A percentile compares a stretch with the other conserved stretches of the same genome.
These are phyloP conservation scores for Penicillium robsamsonii DNA, from an alignment of 495 filamentous ascomycete genomes.

Conservation along the genomic window DNA sequence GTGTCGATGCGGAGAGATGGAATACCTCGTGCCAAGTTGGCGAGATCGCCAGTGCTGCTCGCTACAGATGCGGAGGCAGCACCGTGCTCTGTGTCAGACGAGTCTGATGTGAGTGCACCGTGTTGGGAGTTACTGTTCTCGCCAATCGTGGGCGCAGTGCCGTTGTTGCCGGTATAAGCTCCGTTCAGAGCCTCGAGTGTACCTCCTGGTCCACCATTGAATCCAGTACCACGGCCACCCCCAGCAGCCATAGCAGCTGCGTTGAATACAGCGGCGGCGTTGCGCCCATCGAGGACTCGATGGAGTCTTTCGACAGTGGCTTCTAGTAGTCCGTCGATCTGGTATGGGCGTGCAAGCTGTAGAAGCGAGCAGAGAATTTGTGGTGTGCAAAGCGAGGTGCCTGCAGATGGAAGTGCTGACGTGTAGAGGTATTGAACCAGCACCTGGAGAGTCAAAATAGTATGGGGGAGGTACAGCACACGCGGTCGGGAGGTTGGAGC, in stretches of 20 bases:
- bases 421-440: conserved; percentile 93
- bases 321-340: conserved; percentile 87
- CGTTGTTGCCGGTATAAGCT: conserved; percentile 27
- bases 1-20: conserved; percentile 49
- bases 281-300: conserved; percentile 82
- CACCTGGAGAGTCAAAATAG: conserved; percentile 78
- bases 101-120: conserved; percentile 40
- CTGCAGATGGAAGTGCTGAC: conserved; percentile 72
- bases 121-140: conserved; percentile 30
- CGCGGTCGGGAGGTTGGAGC: conserved; percentile 74
- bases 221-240: conserved; percentile 70
- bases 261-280: conserved; percentile 96
- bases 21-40: conserved; percentile 32
- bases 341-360: conserved; percentile 90
- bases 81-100: conserved; percentile 48
- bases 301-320: conserved; percentile 89
- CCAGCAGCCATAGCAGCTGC: conserved; percentile 98
- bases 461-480: conserved; percentile 90
- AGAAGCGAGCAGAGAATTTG: conserved; percentile 94
- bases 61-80: conserved; percentile 31
- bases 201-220: conserved; percentile 42
- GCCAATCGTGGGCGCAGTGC: conserved; percentile 15
- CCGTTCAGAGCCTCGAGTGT: conserved; percentile 47
- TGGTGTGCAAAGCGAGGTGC: conserved; percentile 80
- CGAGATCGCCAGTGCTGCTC: conserved; percentile 34